Percentiles rank a stretch among this genome's conserved stretches.
phyloP scores from a whole-genome alignment of 2,329 filamentous ascomycete species.

The Ceratocystis eucalypticola region DNA sequence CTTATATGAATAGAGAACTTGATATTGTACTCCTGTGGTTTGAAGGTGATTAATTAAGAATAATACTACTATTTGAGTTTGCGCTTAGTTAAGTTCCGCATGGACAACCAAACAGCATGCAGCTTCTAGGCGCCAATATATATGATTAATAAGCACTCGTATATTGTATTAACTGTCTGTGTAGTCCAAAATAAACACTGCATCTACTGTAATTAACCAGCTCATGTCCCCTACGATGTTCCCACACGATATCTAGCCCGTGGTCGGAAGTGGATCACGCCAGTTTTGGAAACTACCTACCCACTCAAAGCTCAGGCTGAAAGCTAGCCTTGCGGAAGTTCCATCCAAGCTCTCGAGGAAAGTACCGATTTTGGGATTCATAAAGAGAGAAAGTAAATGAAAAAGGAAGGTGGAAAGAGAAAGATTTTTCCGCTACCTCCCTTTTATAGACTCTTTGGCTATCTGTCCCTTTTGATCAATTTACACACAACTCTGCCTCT shows the following conservation, averaged over 20 bases:
- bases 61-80: too few species aligned
- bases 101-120: too few species aligned
- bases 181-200: too few species aligned
- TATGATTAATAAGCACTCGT: too few species aligned
- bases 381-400: not conserved
- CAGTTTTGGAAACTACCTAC: not conserved
- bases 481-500: not conserved
- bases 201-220: too few species aligned
- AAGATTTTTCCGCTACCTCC: not conserved
- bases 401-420: not conserved
- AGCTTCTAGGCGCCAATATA: too few species aligned
- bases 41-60: too few species aligned
- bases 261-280: constrained; percentile 5
- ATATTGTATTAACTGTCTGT: too few species aligned
- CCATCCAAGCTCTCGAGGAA: not conserved
- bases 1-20: not conserved
- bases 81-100: too few species aligned
- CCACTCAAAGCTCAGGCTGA: not conserved
- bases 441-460: not conserved
- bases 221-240: not conserved
- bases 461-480: not conserved
- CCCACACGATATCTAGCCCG: not conserved
- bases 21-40: too few species aligned
- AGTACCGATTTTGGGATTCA: not conserved
- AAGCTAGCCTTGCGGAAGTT: not conserved